Conservation (phyloP, 2,329 filamentous ascomycete genomes). For the Neofusicoccum laricinum region DNA sequence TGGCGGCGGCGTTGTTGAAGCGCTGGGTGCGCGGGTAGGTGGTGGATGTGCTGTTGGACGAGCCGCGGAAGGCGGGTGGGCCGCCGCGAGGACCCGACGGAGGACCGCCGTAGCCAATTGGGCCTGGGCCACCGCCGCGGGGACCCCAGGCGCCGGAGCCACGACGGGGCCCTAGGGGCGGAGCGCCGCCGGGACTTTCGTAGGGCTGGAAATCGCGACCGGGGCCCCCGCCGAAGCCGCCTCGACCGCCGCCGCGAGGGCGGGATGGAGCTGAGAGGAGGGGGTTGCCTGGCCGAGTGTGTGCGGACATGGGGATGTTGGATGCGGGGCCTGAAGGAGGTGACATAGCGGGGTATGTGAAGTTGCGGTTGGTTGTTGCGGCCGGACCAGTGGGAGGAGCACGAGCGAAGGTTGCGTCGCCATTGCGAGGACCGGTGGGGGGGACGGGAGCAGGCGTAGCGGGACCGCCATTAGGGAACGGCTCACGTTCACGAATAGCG, state of each 20-base stretch:
- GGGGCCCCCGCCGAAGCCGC: slow-evolving; percentile 30
- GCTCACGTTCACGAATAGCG: slow-evolving; percentile 23
- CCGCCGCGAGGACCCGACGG: slow-evolving; percentile 34
- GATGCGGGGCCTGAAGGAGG: slow-evolving; percentile 37
- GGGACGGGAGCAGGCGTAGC: slow-evolving; percentile 22
- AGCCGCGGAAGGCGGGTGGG: slow-evolving; percentile 39
- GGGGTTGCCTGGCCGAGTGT: slow-evolving; percentile 32
- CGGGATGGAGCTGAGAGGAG: slow-evolving; percentile 39
- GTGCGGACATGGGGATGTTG: slow-evolving; percentile 31
- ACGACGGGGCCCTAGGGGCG: slow-evolving; percentile 31
- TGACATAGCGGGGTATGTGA: slow-evolving; percentile 33
- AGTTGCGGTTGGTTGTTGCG: slow-evolving; percentile 24
- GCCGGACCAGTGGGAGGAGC: slow-evolving; percentile 39
- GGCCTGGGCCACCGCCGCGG: slow-evolving; percentile 26
- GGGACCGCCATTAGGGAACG: slow-evolving; percentile 24
- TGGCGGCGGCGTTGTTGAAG: slow-evolving; percentile 28
- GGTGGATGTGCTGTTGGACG: slow-evolving; percentile 41
- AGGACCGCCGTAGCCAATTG: slow-evolving; percentile 23
- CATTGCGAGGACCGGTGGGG: slow-evolving; percentile 38
- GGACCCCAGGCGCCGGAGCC: slow-evolving; percentile 32
- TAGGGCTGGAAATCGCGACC: slow-evolving; percentile 25
- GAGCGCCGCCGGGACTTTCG: slow-evolving; percentile 30
- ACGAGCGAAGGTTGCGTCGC: slow-evolving; percentile 28
- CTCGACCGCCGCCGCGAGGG: slow-evolving; percentile 39
- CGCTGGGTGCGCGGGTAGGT: slow-evolving; percentile 48